Conservation (phyloP, 1,284 basidiomycete genomes). For the Porphyrellus sp. region DNA sequence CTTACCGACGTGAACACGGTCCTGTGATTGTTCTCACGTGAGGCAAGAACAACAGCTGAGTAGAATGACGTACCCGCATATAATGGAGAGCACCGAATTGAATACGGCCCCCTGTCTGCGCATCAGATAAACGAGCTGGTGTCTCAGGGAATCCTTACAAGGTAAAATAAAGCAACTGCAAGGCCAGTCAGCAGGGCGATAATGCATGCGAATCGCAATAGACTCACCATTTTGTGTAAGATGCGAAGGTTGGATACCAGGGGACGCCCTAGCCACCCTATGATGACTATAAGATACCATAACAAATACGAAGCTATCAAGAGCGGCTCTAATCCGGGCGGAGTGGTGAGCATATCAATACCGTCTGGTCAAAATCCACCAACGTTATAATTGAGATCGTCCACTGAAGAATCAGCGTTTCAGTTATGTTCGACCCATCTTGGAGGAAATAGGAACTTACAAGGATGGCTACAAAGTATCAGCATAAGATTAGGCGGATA, state of each 20-base stretch:
- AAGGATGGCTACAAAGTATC: slow-evolving; percentile 2
- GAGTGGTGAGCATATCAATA: not conserved
- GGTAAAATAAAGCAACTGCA: slow-evolving; percentile 21
- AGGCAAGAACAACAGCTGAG: not conserved
- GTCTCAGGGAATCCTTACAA: slow-evolving; percentile 8
- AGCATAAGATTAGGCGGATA: not conserved
- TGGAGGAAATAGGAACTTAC: slow-evolving; percentile 9
- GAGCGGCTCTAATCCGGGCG: slow-evolving; percentile 7
- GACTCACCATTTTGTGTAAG: slow-evolving; percentile 24
- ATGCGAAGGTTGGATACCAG: slow-evolving; percentile 1
- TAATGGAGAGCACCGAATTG: slow-evolving; percentile 11
- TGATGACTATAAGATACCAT: slow-evolving; percentile 8
- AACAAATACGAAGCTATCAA: slow-evolving; percentile 17
- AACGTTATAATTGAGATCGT: slow-evolving; percentile 14
- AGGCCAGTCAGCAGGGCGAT: not conserved
- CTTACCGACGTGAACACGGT: slow-evolving; percentile 9
- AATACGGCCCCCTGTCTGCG: slow-evolving; percentile 14
- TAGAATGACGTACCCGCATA: slow-evolving; percentile 19
- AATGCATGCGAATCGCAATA: not conserved
- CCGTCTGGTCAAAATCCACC: not conserved
- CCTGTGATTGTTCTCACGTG: slow-evolving; percentile 8
- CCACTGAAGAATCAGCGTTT: slow-evolving; percentile 16
- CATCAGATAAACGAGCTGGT: not conserved
- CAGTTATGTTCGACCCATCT: not conserved
- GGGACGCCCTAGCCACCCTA: not conserved